Percentiles rank a stretch among this genome's conserved stretches.
These are phyloP conservation scores for Theileria equi DNA, from an alignment of 169 alveolate species.

Conservation along the genomic window DNA sequence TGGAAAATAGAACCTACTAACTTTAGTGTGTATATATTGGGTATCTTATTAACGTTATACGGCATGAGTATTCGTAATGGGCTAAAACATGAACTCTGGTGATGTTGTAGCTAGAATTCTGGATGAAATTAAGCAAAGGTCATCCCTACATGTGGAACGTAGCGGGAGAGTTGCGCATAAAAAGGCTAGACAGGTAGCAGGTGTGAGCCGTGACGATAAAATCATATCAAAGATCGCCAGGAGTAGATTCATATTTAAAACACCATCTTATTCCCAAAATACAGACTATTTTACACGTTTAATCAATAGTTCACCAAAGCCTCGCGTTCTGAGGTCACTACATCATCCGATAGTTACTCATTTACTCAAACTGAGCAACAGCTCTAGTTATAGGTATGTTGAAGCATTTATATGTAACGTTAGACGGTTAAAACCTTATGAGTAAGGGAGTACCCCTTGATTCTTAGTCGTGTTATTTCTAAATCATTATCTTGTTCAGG, in stretches of 20 bases:
- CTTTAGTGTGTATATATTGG: not conserved
- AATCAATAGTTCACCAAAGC: constrained; percentile 65
- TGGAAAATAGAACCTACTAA: constrained; percentile 23
- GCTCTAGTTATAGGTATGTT: constrained; percentile 52
- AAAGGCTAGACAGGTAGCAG: not conserved
- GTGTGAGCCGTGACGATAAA: not conserved
- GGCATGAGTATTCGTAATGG: not conserved
- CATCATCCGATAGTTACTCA: constrained; percentile 61
- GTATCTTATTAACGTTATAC: not conserved
- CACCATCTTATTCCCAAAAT: not conserved
- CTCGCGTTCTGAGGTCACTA: constrained; percentile 39
- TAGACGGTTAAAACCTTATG: no score
- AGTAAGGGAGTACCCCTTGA: no score
- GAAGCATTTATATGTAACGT: not conserved
- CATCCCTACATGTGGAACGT: not conserved
- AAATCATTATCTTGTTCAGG: constrained; percentile 8
- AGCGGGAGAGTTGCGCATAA: not conserved
- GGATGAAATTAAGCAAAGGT: constrained; percentile 5
- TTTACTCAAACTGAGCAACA: constrained; percentile 47
- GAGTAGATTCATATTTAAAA: constrained; percentile 8
- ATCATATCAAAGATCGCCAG: not conserved
- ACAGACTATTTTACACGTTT: constrained; percentile 51
- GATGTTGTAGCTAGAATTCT: constrained; percentile 14
- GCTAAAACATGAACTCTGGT: not conserved
- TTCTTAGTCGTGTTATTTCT: not conserved